These are phyloP conservation scores for Candida gorgasii DNA, from an alignment of 805 yeast genomes.

Conservation along the genomic window DNA sequence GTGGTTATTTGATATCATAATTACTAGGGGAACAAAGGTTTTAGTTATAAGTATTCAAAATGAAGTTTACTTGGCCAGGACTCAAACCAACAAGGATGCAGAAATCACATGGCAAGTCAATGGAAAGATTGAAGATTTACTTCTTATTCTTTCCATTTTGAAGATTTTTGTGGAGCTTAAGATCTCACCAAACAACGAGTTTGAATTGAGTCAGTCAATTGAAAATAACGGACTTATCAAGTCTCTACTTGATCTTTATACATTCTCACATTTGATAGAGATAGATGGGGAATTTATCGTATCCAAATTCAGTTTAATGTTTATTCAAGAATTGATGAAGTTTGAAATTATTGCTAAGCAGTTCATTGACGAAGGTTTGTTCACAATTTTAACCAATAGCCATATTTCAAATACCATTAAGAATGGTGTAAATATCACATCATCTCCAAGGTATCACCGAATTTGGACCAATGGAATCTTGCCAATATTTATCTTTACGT, in stretches of 20 bases:
- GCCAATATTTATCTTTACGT: slow-evolving; percentile 59
- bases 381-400: slow-evolving; percentile 68
- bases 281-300: slow-evolving; percentile 64
- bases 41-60: slow-evolving; percentile 60
- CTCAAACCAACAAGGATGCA: no score
- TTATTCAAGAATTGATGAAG: slow-evolving; percentile 65
- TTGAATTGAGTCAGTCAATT: slow-evolving; percentile 52
- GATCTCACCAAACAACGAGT: slow-evolving; percentile 47
- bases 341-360: slow-evolving; percentile 65
- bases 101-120: slow-evolving; percentile 25
- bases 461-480: slow-evolving; percentile 88
- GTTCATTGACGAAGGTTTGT: slow-evolving; percentile 61
- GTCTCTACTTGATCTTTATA: slow-evolving; percentile 62
- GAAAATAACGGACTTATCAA: slow-evolving; percentile 61
- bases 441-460: slow-evolving; percentile 59
- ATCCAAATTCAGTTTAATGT: slow-evolving; percentile 71
- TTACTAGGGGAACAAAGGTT: slow-evolving; percentile 65
- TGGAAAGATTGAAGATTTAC: slow-evolving; percentile 63
- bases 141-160: slow-evolving; percentile 62
- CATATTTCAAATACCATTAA: slow-evolving; percentile 68
- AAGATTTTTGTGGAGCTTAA: slow-evolving; percentile 54
- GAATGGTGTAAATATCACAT: slow-evolving; percentile 58
- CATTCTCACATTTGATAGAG: slow-evolving; percentile 63
- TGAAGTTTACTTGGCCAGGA: slow-evolving; percentile 46
- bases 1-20: slow-evolving; percentile 60